A percentile compares a stretch with the other conserved stretches of the same genome.
These are phyloP conservation scores for Lactarius tabidus DNA, from an alignment of 768 basidiomycete genomes.

Conservation along the genomic window DNA sequence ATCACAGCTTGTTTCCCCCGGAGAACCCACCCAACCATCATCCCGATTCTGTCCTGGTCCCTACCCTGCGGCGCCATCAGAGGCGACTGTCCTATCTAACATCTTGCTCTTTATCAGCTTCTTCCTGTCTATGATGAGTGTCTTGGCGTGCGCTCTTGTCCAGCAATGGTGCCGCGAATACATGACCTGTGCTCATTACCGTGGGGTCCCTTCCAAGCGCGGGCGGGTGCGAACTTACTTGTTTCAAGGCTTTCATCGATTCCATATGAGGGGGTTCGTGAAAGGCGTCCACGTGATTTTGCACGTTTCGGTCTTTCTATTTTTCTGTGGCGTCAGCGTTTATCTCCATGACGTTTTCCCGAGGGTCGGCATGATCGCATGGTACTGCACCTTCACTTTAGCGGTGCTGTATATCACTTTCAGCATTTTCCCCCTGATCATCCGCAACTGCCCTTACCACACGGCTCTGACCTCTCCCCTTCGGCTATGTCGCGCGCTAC, in stretches of 20 bases:
- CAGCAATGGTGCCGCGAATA: constrained; percentile 22
- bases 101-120: constrained; percentile 12
- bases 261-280: constrained; percentile 7
- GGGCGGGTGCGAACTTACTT: constrained; percentile 13
- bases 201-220: constrained; percentile 2
- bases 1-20: constrained; percentile 3
- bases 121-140: constrained; percentile 12
- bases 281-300: constrained; percentile 4
- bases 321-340: constrained; percentile 14
- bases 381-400: neutral
- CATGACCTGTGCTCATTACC: neutral
- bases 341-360: neutral
- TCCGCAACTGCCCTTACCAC: constrained; percentile 10
- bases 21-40: neutral
- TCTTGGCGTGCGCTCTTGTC: constrained; percentile 5
- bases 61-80: neutral
- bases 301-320: constrained; percentile 14
- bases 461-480: constrained; percentile 17
- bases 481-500: neutral
- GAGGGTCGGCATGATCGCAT: neutral
- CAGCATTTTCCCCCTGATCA: constrained; percentile 14
- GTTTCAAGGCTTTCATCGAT: constrained; percentile 3
- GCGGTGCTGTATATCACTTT: neutral
- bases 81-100: constrained; percentile 9
- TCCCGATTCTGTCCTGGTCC: too few species aligned